Evolutionary conservation across 139 green algal species (phyloP).

Genomic region (Micractinium sp.): DNA sequence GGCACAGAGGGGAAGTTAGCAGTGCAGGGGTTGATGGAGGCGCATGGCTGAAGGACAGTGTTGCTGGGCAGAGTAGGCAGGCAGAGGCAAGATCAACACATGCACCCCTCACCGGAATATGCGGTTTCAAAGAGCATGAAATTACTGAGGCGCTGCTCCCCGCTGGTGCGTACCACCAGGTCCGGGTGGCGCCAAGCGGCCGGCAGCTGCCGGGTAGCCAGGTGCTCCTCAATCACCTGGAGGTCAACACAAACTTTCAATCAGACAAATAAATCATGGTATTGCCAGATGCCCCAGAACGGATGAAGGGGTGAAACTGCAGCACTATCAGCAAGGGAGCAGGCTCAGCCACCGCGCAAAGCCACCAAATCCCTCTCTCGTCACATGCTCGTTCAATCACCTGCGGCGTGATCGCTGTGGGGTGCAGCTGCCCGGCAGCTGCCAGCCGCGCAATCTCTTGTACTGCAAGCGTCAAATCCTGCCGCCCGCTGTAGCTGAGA

Average conservation of each 20-base stretch:
- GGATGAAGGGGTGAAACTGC: too few species aligned
- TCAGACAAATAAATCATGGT: too few species aligned
- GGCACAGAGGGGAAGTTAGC: too few species aligned
- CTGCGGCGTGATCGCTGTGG: slow-evolving; percentile 27
- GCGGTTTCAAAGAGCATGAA: slow-evolving; percentile 77
- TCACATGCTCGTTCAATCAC: slow-evolving; percentile 12
- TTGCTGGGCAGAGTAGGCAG: neutral
- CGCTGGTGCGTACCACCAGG: slow-evolving; percentile 72
- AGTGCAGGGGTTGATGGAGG: neutral
- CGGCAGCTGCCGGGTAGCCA: slow-evolving; percentile 35
- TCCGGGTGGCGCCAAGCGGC: slow-evolving; percentile 56
- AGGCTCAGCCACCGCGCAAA: too few species aligned
- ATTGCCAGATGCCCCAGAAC: too few species aligned
- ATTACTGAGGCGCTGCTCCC: slow-evolving; percentile 75
- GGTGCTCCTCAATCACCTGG: slow-evolving; percentile 7
- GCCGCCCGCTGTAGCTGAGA: slow-evolving; percentile 66
- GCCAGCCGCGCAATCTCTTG: slow-evolving; percentile 42
- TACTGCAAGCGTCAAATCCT: slow-evolving; percentile 65
- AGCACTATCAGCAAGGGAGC: too few species aligned
- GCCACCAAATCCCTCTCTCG: too few species aligned
- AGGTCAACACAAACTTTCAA: too few species aligned
- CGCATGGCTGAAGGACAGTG: too few species aligned
- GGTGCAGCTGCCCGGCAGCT: slow-evolving; percentile 42
- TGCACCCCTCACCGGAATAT: slow-evolving; percentile 54
- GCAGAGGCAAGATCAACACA: too few species aligned